Evolutionary conservation across 306 rosid species (phyloP).

Genomic region (Dicorynia guianensis): DNA sequence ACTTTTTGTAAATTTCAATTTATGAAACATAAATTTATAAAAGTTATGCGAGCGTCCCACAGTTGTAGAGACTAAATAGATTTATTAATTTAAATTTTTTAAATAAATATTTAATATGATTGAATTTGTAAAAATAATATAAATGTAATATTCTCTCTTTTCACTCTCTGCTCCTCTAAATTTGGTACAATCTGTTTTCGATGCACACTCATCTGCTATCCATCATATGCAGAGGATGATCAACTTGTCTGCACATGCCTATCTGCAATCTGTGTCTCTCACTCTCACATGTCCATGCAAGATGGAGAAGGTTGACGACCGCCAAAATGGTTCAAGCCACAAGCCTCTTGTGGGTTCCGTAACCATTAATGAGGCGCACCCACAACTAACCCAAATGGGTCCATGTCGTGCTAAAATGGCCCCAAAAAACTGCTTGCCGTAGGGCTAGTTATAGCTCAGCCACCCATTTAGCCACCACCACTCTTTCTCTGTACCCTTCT

Average conservation of each 20-base stretch:
- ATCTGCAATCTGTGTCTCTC: background rate
- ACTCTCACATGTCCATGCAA: constrained; percentile 34
- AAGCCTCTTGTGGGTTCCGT: constrained; percentile 46
- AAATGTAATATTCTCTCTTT: background rate
- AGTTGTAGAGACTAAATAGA: too few relatives aligned
- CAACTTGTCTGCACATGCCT: constrained; percentile 32
- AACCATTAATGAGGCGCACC: constrained; percentile 30
- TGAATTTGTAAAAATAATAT: too few relatives aligned
- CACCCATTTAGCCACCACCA: background rate
- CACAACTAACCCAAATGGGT: constrained; percentile 37
- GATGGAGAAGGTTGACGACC: constrained; percentile 42
- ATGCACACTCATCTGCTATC: background rate
- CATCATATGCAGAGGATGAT: background rate
- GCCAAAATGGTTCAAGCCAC: constrained; percentile 83
- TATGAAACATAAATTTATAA: too few relatives aligned
- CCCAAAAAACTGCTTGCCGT: background rate
- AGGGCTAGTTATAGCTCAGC: background rate
- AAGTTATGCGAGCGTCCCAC: too few relatives aligned
- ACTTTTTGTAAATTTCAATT: too few relatives aligned
- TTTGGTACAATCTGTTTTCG: constrained; percentile 22
- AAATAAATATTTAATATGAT: background rate
- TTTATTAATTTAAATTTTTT: too few relatives aligned
- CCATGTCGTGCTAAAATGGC: background rate
- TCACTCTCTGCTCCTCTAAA: background rate
- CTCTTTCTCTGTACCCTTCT: background rate